phyloP scores from a whole-genome alignment of 495 filamentous ascomycete species.

The Neurospora sp. region DNA sequence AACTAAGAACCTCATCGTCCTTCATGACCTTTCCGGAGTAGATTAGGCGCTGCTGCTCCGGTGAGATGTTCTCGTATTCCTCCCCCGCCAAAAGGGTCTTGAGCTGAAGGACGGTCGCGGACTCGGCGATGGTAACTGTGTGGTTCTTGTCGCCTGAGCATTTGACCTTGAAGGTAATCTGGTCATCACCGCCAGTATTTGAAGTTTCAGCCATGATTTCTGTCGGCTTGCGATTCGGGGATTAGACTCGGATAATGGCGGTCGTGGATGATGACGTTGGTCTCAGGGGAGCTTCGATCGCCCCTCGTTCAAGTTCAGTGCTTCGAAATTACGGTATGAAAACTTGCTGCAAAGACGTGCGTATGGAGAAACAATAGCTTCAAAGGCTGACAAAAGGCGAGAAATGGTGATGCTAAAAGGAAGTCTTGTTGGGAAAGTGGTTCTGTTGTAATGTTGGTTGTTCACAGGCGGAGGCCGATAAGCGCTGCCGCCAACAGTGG shows the following conservation, averaged over 20 bases:
- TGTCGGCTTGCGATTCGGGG: not conserved
- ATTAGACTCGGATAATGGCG: not conserved
- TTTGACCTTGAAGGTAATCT: constrained; percentile 91
- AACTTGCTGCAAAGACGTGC: not conserved
- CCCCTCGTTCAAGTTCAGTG: not conserved
- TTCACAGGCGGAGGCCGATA: not conserved
- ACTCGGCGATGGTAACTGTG: constrained; percentile 64
- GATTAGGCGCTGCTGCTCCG: constrained; percentile 85
- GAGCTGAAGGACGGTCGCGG: constrained; percentile 72
- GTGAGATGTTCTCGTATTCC: constrained; percentile 75
- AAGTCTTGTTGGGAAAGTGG: not conserved
- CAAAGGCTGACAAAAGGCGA: not conserved
- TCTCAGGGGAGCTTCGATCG: not conserved
- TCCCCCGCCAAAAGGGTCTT: constrained; percentile 74
- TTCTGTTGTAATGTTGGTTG: not conserved
- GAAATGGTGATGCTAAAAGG: not conserved
- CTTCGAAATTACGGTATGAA: not conserved
- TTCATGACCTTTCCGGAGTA: constrained; percentile 96
- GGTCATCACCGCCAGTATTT: constrained; percentile 37
- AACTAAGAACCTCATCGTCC: constrained; percentile 71
- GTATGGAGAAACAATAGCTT: not conserved
- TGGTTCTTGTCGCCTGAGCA: constrained; percentile 77
- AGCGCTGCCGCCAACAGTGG: not conserved
- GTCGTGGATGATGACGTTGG: constrained; percentile 9
- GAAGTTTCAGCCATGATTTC: constrained; percentile 44